These are phyloP conservation scores for Xanthoconium stramineum DNA, from an alignment of 768 basidiomycete species.

Conservation along the genomic window DNA sequence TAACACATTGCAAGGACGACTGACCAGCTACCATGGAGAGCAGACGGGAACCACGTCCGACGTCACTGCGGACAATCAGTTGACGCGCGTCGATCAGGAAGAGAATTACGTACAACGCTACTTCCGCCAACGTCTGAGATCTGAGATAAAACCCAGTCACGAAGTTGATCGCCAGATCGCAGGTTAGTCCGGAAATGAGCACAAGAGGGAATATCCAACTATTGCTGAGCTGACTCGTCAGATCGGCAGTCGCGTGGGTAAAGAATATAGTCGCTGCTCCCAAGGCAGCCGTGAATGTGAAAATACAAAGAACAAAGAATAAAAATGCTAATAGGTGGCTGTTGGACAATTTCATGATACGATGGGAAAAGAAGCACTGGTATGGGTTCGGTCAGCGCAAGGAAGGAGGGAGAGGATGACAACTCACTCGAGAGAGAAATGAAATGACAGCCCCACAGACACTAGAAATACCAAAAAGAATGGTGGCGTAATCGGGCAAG, in stretches of 20 bases:
- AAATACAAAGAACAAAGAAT: slow-evolving; percentile 14
- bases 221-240: slow-evolving; percentile 9
- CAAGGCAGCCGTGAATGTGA: slow-evolving; percentile 22
- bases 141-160: slow-evolving; percentile 7
- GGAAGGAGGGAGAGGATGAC: background rate
- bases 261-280: slow-evolving; percentile 22
- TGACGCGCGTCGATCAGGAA: background rate
- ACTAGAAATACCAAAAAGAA: slow-evolving; percentile 20
- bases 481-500: slow-evolving; percentile 10
- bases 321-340: slow-evolving; percentile 12
- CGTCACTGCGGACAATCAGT: slow-evolving; percentile 2
- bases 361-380: slow-evolving; percentile 22
- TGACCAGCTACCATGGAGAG: slow-evolving; percentile 9
- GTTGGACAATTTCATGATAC: slow-evolving; percentile 14
- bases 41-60: slow-evolving; percentile 1
- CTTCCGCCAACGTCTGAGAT: background rate
- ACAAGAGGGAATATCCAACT: slow-evolving; percentile 21
- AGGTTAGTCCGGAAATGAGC: slow-evolving; percentile 15
- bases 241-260: background rate
- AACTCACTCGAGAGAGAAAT: slow-evolving; percentile 18
- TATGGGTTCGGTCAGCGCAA: background rate
- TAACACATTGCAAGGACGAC: background rate
- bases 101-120: slow-evolving; percentile 5
- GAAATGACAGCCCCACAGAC: slow-evolving; percentile 10
- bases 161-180: slow-evolving; percentile 15